These are phyloP conservation scores for Haplosporangium sp. DNA, from an alignment of 371 early-diverging fungal species.

Conservation along the genomic window DNA sequence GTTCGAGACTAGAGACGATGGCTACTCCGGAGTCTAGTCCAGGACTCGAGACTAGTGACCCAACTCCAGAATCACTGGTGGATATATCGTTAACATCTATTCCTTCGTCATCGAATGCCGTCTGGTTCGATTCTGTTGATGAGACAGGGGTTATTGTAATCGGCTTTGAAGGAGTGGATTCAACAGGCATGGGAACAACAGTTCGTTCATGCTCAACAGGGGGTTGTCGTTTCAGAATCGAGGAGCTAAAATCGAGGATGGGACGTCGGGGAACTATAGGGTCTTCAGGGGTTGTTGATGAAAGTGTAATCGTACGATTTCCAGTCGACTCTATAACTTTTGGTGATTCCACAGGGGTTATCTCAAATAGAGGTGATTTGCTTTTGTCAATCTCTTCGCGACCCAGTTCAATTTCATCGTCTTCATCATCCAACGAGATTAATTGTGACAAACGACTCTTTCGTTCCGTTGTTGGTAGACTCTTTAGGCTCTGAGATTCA, in stretches of 20 bases:
- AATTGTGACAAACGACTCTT: conserved; percentile 27
- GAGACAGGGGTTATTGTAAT: neutral
- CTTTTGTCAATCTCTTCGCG: too few species aligned
- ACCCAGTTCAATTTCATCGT: conserved; percentile 2
- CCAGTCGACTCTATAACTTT: neutral
- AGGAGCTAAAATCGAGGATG: conserved; percentile 42
- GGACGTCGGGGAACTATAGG: conserved; percentile 1
- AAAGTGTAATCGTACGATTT: neutral
- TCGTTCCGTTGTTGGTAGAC: neutral
- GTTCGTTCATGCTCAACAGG: neutral
- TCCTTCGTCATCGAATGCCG: neutral
- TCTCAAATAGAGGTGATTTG: neutral
- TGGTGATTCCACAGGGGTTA: neutral
- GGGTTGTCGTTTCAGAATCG: conserved; percentile 29
- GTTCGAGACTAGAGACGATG: neutral
- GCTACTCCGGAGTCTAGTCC: neutral
- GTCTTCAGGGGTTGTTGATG: neutral
- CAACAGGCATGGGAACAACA: neutral
- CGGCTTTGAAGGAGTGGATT: neutral
- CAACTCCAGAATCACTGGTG: conserved; percentile 14
- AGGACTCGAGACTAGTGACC: conserved; percentile 8
- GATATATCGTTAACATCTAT: conserved; percentile 1
- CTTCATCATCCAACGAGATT: conserved; percentile 29
- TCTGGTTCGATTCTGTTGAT: neutral
- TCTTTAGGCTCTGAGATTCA: neutral